Evolutionary conservation across 2,329 filamentous ascomycete genomes (phyloP), one percentile per base, ranked within the genome.

Genomic region (Fusarium mexicanum): DNA sequence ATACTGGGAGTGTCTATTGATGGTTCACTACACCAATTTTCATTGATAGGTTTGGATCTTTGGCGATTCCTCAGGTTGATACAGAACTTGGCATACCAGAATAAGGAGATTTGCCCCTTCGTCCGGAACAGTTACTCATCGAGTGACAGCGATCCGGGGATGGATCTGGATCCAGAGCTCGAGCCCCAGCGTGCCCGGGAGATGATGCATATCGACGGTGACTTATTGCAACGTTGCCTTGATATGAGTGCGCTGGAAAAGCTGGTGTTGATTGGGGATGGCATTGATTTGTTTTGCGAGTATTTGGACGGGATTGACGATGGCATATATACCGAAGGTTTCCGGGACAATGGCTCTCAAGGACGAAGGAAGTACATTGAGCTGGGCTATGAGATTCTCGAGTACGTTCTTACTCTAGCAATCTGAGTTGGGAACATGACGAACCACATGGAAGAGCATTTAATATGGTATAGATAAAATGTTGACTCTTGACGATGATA

Each of bases 21-120:
- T 77, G 94, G 94, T 3, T 90, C 91, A 1, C 77, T 95, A 31
- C 89, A 90, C 71, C 89, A 92, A 64, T 92, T 98, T 76, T 88
- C 88, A 2, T 83, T 95, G 20, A 83, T 98, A 2, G 84, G 87
- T 16, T 77, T 87, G 24, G 82, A 88, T 5, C 87, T 91, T 13
- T 93, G 92, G 89, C 86, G 87, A 12, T 85, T 97, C 8, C 85
- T 98, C 10, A 87, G 88, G 65, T 90, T 96, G 71, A 79, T 98
- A 4, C 92, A 97, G 78, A 92, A 92, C 67, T 80, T 97, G 54
- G 90, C 89, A 35, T 80, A 87, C 53, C 80, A 82, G 33, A 87
- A 86, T 33, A 77, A 80, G 12, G 73, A 79, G 8, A 81, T 91
- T 18, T 90, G 86, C 66, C 87, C 89, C 7, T 89, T 88, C 69